Conservation (phyloP, 2,329 filamentous ascomycete species). For the Fusarium bulbicola region DNA sequence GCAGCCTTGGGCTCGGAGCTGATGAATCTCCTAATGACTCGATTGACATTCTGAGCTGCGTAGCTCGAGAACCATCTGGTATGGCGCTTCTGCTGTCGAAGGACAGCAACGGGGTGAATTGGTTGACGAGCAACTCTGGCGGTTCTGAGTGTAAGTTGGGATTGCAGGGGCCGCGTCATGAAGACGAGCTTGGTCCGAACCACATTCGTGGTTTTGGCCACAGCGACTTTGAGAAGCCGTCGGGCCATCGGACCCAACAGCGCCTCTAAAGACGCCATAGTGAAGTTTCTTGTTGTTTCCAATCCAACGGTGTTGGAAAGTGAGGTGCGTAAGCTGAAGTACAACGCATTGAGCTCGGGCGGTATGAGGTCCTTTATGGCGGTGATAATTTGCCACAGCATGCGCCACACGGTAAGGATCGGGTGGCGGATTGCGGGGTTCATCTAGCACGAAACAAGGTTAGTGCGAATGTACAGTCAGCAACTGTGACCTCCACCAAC, state of each 20-base stretch:
- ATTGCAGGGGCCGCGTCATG: slow-evolving; percentile 56
- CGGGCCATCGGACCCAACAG: slow-evolving; percentile 66
- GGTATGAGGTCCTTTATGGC: slow-evolving; percentile 39
- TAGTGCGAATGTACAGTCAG: slow-evolving; percentile 42
- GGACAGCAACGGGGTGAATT: slow-evolving; percentile 62
- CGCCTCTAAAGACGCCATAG: slow-evolving; percentile 65
- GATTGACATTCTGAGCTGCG: slow-evolving; percentile 54
- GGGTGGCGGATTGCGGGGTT: slow-evolving; percentile 38
- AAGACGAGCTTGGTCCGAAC: slow-evolving; percentile 60
- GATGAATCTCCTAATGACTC: slow-evolving; percentile 61
- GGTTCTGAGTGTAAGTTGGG: slow-evolving; percentile 55
- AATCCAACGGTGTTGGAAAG: slow-evolving; percentile 31
- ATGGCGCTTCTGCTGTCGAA: slow-evolving; percentile 58
- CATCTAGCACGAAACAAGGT: slow-evolving; percentile 16
- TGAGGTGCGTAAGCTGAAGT: slow-evolving; percentile 32
- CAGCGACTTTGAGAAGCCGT: slow-evolving; percentile 62
- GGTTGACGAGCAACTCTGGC: slow-evolving; percentile 57
- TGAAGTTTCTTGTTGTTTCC: slow-evolving; percentile 43
- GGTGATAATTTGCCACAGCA: slow-evolving; percentile 43
- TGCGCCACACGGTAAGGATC: slow-evolving; percentile 47
- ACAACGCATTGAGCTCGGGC: slow-evolving; percentile 12
- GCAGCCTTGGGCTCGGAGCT: slow-evolving; percentile 51
- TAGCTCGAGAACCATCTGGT: slow-evolving; percentile 59
- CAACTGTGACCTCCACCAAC: slow-evolving; percentile 36
- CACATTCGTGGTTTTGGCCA: slow-evolving; percentile 60